phyloP scores from a whole-genome alignment of 139 green algal genomes.

The Bryopsis sp. region DNA sequence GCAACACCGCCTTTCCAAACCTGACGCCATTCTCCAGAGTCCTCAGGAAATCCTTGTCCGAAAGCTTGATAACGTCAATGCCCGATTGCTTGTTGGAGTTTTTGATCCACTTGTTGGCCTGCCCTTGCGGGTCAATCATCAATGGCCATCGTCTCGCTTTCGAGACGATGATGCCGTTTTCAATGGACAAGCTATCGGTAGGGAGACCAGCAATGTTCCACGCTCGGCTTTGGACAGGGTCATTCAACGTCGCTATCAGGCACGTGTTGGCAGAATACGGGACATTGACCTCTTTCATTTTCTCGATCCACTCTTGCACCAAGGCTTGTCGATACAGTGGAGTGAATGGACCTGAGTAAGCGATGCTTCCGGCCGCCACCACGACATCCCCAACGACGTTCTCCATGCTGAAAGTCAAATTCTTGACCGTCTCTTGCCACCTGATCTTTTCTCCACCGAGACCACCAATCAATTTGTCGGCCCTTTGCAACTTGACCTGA shows the following conservation, averaged over 20 bases:
- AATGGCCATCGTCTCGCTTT: slow-evolving; percentile 67
- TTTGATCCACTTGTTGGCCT: slow-evolving; percentile 76
- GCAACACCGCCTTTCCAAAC: slow-evolving; percentile 38
- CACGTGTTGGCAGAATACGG: slow-evolving; percentile 41
- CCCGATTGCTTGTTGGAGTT: slow-evolving; percentile 62
- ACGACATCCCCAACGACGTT: slow-evolving; percentile 69
- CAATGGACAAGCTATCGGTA: slow-evolving; percentile 46
- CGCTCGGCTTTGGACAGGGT: slow-evolving; percentile 52
- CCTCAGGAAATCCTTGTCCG: slow-evolving; percentile 63
- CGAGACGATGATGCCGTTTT: slow-evolving; percentile 73
- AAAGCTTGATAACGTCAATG: slow-evolving; percentile 71
- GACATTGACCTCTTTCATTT: slow-evolving; percentile 37
- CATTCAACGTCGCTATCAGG: slow-evolving; percentile 52
- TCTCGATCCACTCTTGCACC: slow-evolving; percentile 33
- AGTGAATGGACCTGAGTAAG: slow-evolving; percentile 62
- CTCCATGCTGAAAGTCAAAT: slow-evolving; percentile 45
- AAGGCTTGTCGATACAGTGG: slow-evolving; percentile 46
- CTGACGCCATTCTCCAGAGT: slow-evolving; percentile 62
- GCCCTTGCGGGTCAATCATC: slow-evolving; percentile 72
- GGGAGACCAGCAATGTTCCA: slow-evolving; percentile 65
- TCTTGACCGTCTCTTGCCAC: slow-evolving; percentile 57
- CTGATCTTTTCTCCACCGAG: slow-evolving; percentile 61
- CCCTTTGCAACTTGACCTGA: slow-evolving; percentile 51
- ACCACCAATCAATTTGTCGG: slow-evolving; percentile 74
- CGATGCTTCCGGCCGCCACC: slow-evolving; percentile 43